Evolutionary conservation across 345 rosid genomes (phyloP).

Genomic region (Toxicodendron radicans): DNA sequence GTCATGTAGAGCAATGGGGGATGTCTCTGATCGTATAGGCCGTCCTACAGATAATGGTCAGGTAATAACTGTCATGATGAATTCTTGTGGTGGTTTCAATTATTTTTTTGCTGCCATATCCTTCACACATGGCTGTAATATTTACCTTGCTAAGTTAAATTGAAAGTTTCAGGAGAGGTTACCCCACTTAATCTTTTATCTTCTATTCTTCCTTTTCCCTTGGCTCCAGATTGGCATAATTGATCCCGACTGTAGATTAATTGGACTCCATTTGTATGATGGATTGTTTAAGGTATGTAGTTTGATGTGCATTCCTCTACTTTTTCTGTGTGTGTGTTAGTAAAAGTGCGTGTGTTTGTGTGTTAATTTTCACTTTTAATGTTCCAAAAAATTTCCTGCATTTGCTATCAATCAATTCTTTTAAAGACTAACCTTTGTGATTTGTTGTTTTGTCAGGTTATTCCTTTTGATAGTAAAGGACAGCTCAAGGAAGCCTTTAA

Average conservation of each 20-base stretch:
- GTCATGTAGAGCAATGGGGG: slow-evolving; percentile 80
- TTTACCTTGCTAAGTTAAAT: background rate
- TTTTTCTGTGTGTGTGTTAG: background rate
- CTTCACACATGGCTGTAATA: background rate
- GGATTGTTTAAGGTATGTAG: slow-evolving; percentile 83
- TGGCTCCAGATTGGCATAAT: slow-evolving; percentile 81
- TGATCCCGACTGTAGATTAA: slow-evolving; percentile 93
- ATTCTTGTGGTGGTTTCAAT: background rate
- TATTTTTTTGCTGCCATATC: background rate
- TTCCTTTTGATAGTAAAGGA: slow-evolving; percentile 96
- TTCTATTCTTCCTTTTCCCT: slow-evolving; percentile 13
- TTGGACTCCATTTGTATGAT: slow-evolving; percentile 95
- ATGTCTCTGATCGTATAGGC: slow-evolving; percentile 91
- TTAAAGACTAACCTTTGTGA: background rate
- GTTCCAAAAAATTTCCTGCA: background rate
- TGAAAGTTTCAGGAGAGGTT: background rate
- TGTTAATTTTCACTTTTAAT: background rate
- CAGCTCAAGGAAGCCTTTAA: slow-evolving; percentile 93
- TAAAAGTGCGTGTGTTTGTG: no score
- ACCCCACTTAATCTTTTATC: background rate
- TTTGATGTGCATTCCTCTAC: slow-evolving; percentile 1
- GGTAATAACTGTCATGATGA: slow-evolving; percentile 40
- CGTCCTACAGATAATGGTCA: slow-evolving; percentile 93
- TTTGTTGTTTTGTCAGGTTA: slow-evolving; percentile 49
- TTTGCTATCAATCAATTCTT: background rate